Evolutionary conservation across 192 early-diverging fungal species (phyloP).

Genomic region (Umbelopsis sp.): DNA sequence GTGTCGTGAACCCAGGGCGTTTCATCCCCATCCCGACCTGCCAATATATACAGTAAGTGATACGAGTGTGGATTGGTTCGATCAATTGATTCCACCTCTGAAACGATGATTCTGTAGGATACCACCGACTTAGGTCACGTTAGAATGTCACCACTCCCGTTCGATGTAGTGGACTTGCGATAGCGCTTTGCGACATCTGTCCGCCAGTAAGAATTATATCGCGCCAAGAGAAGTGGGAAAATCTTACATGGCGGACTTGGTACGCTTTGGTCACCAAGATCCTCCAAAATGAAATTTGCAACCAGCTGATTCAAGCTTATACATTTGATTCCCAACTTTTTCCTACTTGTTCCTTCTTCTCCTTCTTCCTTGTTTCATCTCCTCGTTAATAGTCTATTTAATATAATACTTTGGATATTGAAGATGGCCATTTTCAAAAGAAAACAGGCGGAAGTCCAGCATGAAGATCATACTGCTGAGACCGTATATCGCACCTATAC

Average conservation of each 20-base stretch:
- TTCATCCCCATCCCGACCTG: slow-evolving; percentile 81
- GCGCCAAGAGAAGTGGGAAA: slow-evolving; percentile 14
- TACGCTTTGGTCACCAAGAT: background rate
- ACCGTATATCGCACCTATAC: slow-evolving; percentile 41
- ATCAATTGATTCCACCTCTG: background rate
- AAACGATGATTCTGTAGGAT: slow-evolving; percentile 20
- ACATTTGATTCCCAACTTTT: background rate
- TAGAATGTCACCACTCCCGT: slow-evolving; percentile 13
- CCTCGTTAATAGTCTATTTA: background rate
- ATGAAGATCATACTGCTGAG: background rate
- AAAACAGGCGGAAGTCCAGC: background rate
- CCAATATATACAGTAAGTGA: slow-evolving; percentile 54
- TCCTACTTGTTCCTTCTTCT: background rate
- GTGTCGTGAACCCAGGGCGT: slow-evolving; percentile 67
- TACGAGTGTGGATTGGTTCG: background rate
- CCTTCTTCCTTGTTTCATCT: background rate
- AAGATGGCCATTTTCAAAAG: background rate
- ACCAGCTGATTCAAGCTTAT: background rate
- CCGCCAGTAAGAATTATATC: no score
- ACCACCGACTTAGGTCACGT: slow-evolving; percentile 26
- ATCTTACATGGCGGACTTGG: no score
- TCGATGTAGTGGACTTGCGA: slow-evolving; percentile 33
- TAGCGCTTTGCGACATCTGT: background rate
- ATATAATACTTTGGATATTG: background rate
- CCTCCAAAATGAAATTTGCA: background rate